A percentile compares a stretch with the other conserved stretches of the same genome.
Evolutionary conservation across 768 basidiomycete genomes (phyloP).

Genomic region (Hygrophoropsis aurantiaca): DNA sequence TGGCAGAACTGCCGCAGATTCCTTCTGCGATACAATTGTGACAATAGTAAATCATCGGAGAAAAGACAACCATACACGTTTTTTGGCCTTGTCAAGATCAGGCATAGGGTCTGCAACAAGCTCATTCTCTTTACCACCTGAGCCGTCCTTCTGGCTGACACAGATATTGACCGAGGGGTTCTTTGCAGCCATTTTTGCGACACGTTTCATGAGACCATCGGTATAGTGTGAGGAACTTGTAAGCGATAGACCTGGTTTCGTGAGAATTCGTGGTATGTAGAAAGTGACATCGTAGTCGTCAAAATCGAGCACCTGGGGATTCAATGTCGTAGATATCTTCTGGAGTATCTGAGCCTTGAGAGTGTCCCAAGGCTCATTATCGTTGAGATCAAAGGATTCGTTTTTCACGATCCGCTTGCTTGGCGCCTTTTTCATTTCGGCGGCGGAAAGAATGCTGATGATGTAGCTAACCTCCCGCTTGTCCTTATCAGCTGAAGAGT

Average conservation of each 20-base stretch:
- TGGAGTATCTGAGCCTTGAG: slow-evolving; percentile 4
- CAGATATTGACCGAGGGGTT: neutral
- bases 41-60: too few species aligned
- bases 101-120: neutral
- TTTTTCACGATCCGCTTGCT: too few species aligned
- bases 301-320: neutral
- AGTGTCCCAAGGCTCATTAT: slow-evolving; percentile 4
- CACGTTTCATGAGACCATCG: too few species aligned
- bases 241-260: neutral
- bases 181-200: slow-evolving; percentile 1
- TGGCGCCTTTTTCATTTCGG: neutral
- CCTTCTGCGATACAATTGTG: neutral
- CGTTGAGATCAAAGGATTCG: too few species aligned
- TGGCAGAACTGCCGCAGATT: too few species aligned
- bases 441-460: neutral
- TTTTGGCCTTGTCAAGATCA: neutral
- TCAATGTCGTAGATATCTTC: neutral
- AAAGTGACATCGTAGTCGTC: slow-evolving; percentile 1
- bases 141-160: too few species aligned
- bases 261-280: neutral
- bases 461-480: neutral
- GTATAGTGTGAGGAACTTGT: too few species aligned
- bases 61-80: too few species aligned
- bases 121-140: neutral
- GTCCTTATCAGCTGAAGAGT: neutral